A percentile compares a stretch with the other conserved stretches of the same genome.
Evolutionary conservation across 1,284 basidiomycete genomes (phyloP).

Genomic region (Naganishia sp.): DNA sequence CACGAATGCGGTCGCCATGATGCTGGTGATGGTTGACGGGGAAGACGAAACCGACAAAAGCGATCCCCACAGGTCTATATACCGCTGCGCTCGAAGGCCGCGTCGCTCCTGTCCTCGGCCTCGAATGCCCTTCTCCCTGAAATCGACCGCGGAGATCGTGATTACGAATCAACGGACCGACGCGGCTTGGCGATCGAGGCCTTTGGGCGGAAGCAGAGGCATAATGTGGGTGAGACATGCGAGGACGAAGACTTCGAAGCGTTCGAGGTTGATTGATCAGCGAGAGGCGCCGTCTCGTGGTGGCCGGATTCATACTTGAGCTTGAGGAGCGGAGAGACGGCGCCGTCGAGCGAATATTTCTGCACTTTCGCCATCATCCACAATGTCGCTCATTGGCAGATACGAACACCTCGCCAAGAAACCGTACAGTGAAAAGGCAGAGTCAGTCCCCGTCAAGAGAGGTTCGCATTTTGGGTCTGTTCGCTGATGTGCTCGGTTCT

Average conservation of each 20-base stretch:
- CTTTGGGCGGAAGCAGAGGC: not conserved
- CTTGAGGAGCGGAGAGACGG: no score
- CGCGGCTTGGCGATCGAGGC: no score
- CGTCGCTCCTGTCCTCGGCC: no score
- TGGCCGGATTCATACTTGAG: not conserved
- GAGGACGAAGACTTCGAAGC: not conserved
- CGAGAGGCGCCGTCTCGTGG: not conserved
- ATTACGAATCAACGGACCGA: not conserved
- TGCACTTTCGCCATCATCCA: no score
- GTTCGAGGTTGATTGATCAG: conserved; percentile 10
- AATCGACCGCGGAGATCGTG: not conserved
- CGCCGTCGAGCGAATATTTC: no score
- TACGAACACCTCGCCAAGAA: conserved; percentile 52
- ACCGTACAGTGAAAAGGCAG: conserved; percentile 48
- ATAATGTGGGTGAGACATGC: conserved; percentile 3
- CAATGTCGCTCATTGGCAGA: conserved; percentile 40
- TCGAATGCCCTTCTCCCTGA: no score
- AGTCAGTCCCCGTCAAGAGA: conserved; percentile 38
- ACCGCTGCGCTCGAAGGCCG: no score
- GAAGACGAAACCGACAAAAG: no score
- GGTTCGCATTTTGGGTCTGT: not conserved
- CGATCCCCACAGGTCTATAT: no score
- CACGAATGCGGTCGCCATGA: conserved; percentile 49
- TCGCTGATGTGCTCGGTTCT: no score
- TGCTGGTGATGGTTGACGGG: not conserved